Base-by-base conservation (phyloP, 805 yeast genomes). In the Schizosaccharomyces osmophilus region DNA sequence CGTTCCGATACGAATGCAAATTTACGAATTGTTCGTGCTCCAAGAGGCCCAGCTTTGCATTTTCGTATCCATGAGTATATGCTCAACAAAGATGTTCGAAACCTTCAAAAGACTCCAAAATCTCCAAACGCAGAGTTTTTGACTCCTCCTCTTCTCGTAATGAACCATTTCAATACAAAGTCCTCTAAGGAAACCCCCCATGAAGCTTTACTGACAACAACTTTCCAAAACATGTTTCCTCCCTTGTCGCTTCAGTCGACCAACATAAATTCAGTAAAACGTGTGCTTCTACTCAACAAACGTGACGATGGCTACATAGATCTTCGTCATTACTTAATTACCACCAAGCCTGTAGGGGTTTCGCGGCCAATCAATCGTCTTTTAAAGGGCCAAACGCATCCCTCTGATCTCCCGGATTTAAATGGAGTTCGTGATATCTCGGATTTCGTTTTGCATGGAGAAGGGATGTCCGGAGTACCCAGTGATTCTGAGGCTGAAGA, bases 201-300 rank as follows among this genome's bases (percentile, higher is more conserved):
- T 22, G 55, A 63, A 36, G 58, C 54, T 48, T 77, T 90, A 64
- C 71, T 88, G 62, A 81, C 94, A 39, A 86, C 97, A 3, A 82
- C 88, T 75, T 87, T 93, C 74, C 98, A 93, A 73, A 88, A 87
- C 73, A 82, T 93, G 81, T 87, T 90, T 71, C 99, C 98, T 5
- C 87, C 98, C 24, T 83, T 93, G 65, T 84, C 87, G 63, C 97
- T 96, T 2, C 87, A 87, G 65, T 73, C 75, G 62, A 85, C 94
- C 22, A 82, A 82, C 65, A 83, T 93, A 42, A 74, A 75, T 58
- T 75, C 84, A 0, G 88, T 93, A 61, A 84, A 82, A 67, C 78
- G 98, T 68, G 97, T 93, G 24, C 74, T 93, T 67, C 78, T 93
- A 79, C 73, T 93, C 62, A 83, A 84, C 70, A 85, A 82, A 68